Evolutionary conservation across 2,329 filamentous ascomycete genomes (phyloP).

Genomic region (Paecilomyces variotii): DNA sequence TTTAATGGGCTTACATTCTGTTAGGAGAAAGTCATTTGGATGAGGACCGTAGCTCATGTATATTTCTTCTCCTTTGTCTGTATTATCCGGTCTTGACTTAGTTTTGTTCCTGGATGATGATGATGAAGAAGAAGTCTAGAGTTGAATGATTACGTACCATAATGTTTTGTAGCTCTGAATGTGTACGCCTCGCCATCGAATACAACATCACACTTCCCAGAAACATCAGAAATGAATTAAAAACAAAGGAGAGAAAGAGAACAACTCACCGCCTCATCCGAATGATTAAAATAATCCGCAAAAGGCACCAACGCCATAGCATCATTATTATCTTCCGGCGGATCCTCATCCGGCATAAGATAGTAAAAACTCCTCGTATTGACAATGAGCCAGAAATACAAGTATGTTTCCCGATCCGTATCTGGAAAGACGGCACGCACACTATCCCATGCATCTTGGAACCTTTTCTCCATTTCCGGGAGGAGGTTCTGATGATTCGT

Average conservation of each 20-base stretch:
- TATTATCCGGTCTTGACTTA: background rate
- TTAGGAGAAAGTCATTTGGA: constrained; percentile 35
- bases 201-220: constrained; percentile 28
- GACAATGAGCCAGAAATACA: constrained; percentile 53
- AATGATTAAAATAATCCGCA: constrained; percentile 42
- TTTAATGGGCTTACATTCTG: constrained; percentile 29
- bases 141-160: constrained; percentile 13
- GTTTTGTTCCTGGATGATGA: background rate
- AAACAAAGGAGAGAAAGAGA: background rate
- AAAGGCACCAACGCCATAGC: constrained; percentile 40
- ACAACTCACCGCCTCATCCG: constrained; percentile 30
- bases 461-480: constrained; percentile 46
- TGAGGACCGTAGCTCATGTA: constrained; percentile 38
- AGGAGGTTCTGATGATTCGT: constrained; percentile 28
- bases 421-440: constrained; percentile 38
- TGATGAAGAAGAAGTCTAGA: background rate
- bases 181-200: constrained; percentile 29
- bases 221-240: background rate
- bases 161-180: constrained; percentile 25
- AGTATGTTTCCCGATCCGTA: constrained; percentile 36
- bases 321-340: constrained; percentile 34
- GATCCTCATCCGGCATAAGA: constrained; percentile 34
- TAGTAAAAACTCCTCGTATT: constrained; percentile 56
- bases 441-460: constrained; percentile 43
- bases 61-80: constrained; percentile 34